A percentile compares a stretch with the other conserved stretches of the same genome.
These are phyloP conservation scores for Phialophora tarda DNA, from an alignment of 2,329 filamentous ascomycete species.

Conservation along the genomic window DNA sequence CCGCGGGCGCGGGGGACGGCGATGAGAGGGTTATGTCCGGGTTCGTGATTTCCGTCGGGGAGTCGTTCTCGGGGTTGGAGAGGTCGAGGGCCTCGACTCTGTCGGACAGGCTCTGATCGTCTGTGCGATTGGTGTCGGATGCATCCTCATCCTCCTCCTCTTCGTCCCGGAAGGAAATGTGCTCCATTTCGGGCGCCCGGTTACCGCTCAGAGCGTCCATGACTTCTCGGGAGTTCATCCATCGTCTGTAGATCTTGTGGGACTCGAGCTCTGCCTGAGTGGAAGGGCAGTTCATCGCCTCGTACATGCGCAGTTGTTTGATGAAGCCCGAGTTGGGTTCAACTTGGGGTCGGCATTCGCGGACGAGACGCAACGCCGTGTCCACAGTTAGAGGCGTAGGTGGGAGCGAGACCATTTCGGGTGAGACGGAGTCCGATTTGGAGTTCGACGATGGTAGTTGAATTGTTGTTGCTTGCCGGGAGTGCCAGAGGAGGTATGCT, in stretches of 20 bases:
- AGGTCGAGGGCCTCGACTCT: constrained; percentile 13
- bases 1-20: not conserved
- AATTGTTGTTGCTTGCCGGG: constrained; percentile 29
- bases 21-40: constrained; percentile 35
- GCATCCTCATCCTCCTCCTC: constrained; percentile 46
- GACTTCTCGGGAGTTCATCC: constrained; percentile 70
- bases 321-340: constrained; percentile 94
- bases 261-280: constrained; percentile 61
- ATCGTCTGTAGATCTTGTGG: constrained; percentile 80
- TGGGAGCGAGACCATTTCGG: constrained; percentile 51
- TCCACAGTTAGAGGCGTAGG: constrained; percentile 54
- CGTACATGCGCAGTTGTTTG: constrained; percentile 83
- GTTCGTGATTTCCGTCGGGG: constrained; percentile 33
- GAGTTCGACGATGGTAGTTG: constrained; percentile 9
- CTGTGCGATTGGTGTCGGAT: constrained; percentile 40
- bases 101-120: constrained; percentile 19
- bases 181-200: constrained; percentile 74
- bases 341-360: constrained; percentile 73
- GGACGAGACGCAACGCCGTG: constrained; percentile 70
- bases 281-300: constrained; percentile 80
- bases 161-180: constrained; percentile 74
- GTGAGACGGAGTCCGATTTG: constrained; percentile 44
- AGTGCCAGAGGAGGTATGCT: constrained; percentile 76
- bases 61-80: constrained; percentile 11
- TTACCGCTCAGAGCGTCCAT: constrained; percentile 73